phyloP scores from a whole-genome alignment of 805 yeast genomes.

The Candida michaelii region DNA sequence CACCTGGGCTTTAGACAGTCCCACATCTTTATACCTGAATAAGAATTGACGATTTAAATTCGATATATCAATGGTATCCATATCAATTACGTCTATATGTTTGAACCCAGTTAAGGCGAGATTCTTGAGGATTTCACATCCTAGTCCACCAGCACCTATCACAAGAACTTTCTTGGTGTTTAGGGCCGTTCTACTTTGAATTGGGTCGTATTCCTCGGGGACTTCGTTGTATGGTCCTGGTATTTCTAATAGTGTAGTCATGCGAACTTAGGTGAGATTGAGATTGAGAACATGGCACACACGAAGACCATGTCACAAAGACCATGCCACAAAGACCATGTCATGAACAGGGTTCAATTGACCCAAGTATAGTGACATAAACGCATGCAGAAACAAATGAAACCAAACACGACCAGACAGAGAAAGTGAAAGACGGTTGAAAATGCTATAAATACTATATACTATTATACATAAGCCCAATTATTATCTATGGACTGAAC shows the following conservation, averaged over 20 bases:
- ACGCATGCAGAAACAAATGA: too few species aligned
- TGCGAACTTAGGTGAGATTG: too few species aligned
- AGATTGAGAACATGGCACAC: too few species aligned
- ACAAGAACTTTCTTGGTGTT: slow-evolving; percentile 32
- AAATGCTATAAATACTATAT: too few species aligned
- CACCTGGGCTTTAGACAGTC: slow-evolving; percentile 62
- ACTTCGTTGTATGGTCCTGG: slow-evolving; percentile 46
- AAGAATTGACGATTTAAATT: slow-evolving; percentile 76
- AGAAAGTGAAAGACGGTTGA: too few species aligned
- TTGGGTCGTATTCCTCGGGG: slow-evolving; percentile 30
- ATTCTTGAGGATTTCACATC: slow-evolving; percentile 77
- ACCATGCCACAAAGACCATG: neutral
- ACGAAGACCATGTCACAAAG: too few species aligned
- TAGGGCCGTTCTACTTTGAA: slow-evolving; percentile 24
- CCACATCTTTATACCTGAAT: slow-evolving; percentile 61
- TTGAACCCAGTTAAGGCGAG: slow-evolving; percentile 68
- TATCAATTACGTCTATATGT: slow-evolving; percentile 68
- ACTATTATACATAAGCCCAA: too few species aligned
- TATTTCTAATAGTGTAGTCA: too few species aligned
- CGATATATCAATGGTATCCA: slow-evolving; percentile 80
- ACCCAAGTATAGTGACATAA: too few species aligned
- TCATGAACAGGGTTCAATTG: too few species aligned
- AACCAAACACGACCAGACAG: too few species aligned
- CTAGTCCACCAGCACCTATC: slow-evolving; percentile 82
- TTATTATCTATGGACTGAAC: too few species aligned